Evolutionary conservation across 1,284 basidiomycete species (phyloP), one percentile per base, ranked within the genome.

Genomic region (Ustilago esculenta): DNA sequence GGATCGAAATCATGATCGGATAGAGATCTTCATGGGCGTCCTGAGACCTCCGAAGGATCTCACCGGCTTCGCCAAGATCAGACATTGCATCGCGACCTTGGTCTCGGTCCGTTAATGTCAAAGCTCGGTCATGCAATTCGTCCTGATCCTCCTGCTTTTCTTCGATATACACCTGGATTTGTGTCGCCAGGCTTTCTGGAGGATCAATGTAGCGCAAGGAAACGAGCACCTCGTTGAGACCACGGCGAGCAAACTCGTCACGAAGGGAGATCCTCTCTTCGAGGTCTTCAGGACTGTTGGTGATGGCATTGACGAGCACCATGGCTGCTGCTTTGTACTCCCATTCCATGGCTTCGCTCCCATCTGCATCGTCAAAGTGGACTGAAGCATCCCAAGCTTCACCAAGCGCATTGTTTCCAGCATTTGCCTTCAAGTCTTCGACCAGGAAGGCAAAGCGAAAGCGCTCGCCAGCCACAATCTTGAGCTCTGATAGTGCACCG

Each of bases 141-240:
- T 90, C 89, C 79, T 92, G 89, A 80, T 95, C 92, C 69, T 93
- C 92, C 45, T 90, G 90, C 73, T 92, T 91, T 80, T 94, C 92
- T 68, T 95, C 92, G 0, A 87, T 86, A 73, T 92, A 94, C 15
- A 92, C 86, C 65, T 90, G 87, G 6, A 94, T 84, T 74, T 94
- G 92, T 0, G 86, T 89, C 15, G 89, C 77, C 25, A 94, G 83
- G 1, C 83, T 82, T 39, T 92, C 91, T 11, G 92, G 90, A 1
- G 91, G 90, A 71, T 87, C 87, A 37, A 89, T 84, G 73, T 92
- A 91, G 64, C 88, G 86, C 5, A 94, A 83, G 2, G 87, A 92
- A 50, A 90, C 89, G 51, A 94, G 87, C 21, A 87, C 86, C 79
- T 93, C 91, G 75, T 92, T 91, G 57, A 96, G 81, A 0, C 92